Evolutionary conservation across 1,284 basidiomycete species (phyloP), one percentile per base, ranked within the genome.

Genomic region (Trichosporon sp.): DNA sequence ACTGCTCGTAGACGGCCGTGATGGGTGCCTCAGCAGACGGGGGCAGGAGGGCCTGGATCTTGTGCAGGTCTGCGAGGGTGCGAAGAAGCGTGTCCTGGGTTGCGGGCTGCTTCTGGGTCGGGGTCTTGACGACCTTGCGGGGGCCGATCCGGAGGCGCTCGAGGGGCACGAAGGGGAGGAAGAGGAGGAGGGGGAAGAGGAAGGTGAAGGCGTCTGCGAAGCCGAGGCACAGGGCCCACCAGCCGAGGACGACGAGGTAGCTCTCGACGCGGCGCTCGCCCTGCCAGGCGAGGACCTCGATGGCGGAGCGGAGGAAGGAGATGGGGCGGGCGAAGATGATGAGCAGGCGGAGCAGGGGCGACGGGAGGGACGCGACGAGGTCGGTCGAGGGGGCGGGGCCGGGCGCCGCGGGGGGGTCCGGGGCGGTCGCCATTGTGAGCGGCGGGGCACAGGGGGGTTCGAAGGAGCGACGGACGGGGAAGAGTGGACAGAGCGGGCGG

Each of bases 201-300:
- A 78, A 85, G 75, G 86, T 87, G 73, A 92, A 83, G 7, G 84
- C 84, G 18, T 84, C 81, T 25, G 86, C 86, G 1, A 87, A 83
- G 29, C 89, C 85, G 47, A 93, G 84, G 81, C 91, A 92, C n/a
- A 89, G 35, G 0, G 86, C 86, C 91, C 92, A 95, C 91, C 91
- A 93, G 0, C 79, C 79, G 0, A 86, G 89, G 31, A 95, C 80
- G 0, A 87, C 80, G 2, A 93, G 86, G 85, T 87, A 91, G 73
- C 88, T 88, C 68, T 91, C 87, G 70, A 90, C 88, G 85, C 87
- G 88, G 9, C 84, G 80, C 25, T 84, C 77, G 0, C 85, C 81
- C 58, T 85, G 83, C 92, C 92, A 94, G 71, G 85, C 86, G 11
- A 89, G 38, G 0, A 91, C 81, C 77, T 92, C 88, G 2, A 87